Conservation (phyloP, 2,329 filamentous ascomycete genomes). For the Phyllosticta citrichinensis region DNA sequence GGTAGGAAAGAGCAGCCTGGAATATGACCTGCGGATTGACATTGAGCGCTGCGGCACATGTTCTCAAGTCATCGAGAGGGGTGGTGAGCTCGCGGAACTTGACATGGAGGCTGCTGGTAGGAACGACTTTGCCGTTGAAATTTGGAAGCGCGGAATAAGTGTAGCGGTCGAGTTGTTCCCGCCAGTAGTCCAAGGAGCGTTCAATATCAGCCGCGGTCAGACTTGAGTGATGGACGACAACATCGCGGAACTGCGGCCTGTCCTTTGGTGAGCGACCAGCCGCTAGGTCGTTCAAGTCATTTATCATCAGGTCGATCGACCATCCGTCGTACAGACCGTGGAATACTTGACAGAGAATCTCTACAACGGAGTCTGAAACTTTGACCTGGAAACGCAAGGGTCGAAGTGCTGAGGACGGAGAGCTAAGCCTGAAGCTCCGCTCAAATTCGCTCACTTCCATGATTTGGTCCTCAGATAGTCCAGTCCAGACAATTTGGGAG, state of each 20-base stretch:
- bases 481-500: constrained; percentile 55
- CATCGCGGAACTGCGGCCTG: constrained; percentile 50
- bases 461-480: constrained; percentile 37
- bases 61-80: constrained; percentile 17
- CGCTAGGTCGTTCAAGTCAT: constrained; percentile 53
- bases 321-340: constrained; percentile 91
- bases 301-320: constrained; percentile 67
- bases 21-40: constrained; percentile 63
- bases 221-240: constrained; percentile 44
- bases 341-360: constrained; percentile 51
- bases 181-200: constrained; percentile 57
- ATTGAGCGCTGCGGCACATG: constrained; percentile 30
- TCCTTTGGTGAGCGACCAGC: constrained; percentile 16
- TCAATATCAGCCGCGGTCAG: constrained; percentile 20
- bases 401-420: constrained; percentile 36
- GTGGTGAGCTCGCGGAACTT: neutral
- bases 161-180: constrained; percentile 50
- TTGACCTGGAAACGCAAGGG: constrained; percentile 55
- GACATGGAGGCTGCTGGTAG: neutral
- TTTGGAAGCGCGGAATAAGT: constrained; percentile 49
- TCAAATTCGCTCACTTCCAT: constrained; percentile 30
- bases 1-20: constrained; percentile 58
- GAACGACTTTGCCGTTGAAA: constrained; percentile 35
- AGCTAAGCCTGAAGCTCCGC: constrained; percentile 30
- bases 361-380: constrained; percentile 12